These are phyloP conservation scores for Microcyclosporella mali DNA, from an alignment of 2,329 filamentous ascomycete genomes.

Conservation along the genomic window DNA sequence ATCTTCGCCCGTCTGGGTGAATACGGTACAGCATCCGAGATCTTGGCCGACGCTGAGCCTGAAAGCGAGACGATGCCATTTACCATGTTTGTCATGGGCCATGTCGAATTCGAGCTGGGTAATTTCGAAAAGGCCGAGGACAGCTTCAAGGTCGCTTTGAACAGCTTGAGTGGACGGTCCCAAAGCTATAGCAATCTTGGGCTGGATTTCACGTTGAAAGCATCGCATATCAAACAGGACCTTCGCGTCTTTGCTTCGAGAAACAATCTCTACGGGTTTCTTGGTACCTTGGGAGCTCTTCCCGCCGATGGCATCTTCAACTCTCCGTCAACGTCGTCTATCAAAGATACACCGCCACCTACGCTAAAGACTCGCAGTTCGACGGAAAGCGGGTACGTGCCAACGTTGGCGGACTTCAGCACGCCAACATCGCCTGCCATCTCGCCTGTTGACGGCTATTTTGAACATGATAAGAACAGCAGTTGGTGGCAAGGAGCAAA, in stretches of 20 bases:
- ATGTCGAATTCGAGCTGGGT: constrained; percentile 24
- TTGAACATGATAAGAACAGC: constrained; percentile 3
- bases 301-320: constrained; percentile 26
- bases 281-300: constrained; percentile 12
- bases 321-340: constrained; percentile 5
- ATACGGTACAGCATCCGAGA: constrained; percentile 18
- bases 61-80: constrained; percentile 16
- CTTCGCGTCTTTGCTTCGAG: constrained; percentile 7
- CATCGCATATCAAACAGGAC: constrained; percentile 10
- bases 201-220: constrained; percentile 21
- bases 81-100: constrained; percentile 26
- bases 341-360: too few species aligned
- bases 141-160: constrained; percentile 20
- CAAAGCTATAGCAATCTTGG: constrained; percentile 12
- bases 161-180: constrained; percentile 10
- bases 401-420: constrained; percentile 10
- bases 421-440: constrained; percentile 1
- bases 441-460: constrained; percentile 5
- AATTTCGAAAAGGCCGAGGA: constrained; percentile 16
- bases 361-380: not conserved
- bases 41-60: constrained; percentile 20
- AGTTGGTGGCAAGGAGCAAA: constrained; percentile 2
- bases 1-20: constrained; percentile 29
- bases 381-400: constrained; percentile 6
- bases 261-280: constrained; percentile 1